These are phyloP conservation scores for Boletus speciosus DNA, from an alignment of 768 basidiomycete species.

Conservation along the genomic window DNA sequence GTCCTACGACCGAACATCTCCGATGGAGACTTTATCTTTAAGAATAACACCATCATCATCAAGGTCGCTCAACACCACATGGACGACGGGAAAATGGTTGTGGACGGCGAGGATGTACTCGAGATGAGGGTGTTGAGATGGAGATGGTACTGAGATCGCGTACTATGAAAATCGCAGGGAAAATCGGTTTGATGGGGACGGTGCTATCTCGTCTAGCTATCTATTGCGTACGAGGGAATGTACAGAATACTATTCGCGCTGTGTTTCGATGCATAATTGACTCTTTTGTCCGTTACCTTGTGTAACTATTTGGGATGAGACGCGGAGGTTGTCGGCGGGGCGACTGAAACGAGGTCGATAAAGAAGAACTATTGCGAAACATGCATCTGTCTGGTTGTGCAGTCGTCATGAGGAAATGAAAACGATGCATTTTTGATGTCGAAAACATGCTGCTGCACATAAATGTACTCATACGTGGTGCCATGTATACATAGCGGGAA, in stretches of 20 bases:
- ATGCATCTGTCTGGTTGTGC: neutral
- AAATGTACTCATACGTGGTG: slow-evolving; percentile 23
- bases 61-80: neutral
- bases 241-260: slow-evolving; percentile 6
- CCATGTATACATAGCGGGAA: slow-evolving; percentile 19
- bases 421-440: slow-evolving; percentile 20
- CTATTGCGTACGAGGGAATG: slow-evolving; percentile 12
- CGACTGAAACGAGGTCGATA: neutral
- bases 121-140: slow-evolving; percentile 27
- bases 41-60: slow-evolving; percentile 18
- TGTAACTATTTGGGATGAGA: neutral
- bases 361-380: neutral
- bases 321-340: neutral
- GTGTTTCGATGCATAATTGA: neutral
- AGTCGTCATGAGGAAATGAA: neutral
- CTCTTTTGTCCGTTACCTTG: neutral
- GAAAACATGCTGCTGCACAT: slow-evolving; percentile 24
- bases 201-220: slow-evolving; percentile 15
- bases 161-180: neutral
- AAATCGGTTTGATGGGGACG: neutral
- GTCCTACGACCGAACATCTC: slow-evolving; percentile 18
- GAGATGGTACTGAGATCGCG: slow-evolving; percentile 19
- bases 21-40: slow-evolving; percentile 22
- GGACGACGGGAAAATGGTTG: slow-evolving; percentile 11
- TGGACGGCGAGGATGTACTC: slow-evolving; percentile 11